phyloP scores from a whole-genome alignment of 129 eudicot species.

The Centrapalus pauciflorus region DNA sequence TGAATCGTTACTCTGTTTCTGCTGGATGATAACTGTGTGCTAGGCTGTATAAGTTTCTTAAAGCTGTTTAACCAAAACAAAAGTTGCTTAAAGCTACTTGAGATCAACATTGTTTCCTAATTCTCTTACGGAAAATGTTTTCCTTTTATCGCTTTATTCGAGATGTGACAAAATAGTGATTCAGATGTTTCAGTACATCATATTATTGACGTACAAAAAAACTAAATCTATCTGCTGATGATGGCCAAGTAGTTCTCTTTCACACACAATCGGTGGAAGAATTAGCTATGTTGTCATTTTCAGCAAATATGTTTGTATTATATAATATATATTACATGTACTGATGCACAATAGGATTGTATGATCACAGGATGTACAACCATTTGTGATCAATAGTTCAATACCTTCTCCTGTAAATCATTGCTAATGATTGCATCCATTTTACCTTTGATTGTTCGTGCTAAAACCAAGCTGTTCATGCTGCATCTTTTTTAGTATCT shows the following conservation, averaged over 20 bases:
- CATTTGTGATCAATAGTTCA: not conserved
- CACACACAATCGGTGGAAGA: not conserved
- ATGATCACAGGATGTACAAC: not conserved
- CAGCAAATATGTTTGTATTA: not conserved
- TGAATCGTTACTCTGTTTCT: not conserved
- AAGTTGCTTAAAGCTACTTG: not conserved
- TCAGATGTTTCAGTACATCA: not conserved
- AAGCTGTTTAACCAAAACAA: not conserved
- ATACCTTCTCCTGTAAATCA: not conserved
- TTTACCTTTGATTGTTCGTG: not conserved
- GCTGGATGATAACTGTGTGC: not conserved
- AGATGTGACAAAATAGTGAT: not conserved
- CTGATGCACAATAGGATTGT: not conserved
- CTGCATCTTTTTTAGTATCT: too few species aligned
- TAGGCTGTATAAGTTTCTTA: not conserved
- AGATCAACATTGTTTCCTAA: not conserved
- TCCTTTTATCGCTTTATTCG: not conserved
- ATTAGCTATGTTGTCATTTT: slow-evolving; percentile 1
- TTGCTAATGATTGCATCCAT: not conserved
- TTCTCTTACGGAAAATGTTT: not conserved
- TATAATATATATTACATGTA: not conserved
- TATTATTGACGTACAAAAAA: not conserved
- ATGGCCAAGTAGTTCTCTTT: not conserved
- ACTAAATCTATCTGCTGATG: slow-evolving; percentile 1
- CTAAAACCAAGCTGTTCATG: not conserved